Percentiles rank a stretch among this genome's conserved stretches.
phyloP scores from a whole-genome alignment of 2,329 filamentous ascomycete species.

The Clonostachys byssicola region DNA sequence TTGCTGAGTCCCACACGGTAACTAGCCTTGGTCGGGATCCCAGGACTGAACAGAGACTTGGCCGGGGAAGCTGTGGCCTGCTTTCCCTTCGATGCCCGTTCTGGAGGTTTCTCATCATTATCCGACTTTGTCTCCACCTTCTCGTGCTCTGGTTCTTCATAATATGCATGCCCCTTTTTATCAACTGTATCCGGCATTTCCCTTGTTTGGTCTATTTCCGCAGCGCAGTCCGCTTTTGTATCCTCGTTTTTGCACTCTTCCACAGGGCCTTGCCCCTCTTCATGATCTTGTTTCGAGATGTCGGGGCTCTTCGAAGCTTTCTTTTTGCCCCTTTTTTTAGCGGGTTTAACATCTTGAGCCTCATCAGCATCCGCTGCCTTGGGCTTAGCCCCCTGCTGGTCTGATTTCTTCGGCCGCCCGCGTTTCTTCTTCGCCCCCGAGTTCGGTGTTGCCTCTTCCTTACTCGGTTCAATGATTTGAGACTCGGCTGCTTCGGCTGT shows the following conservation, averaged over 20 bases:
- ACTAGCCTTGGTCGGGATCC: conserved; percentile 24
- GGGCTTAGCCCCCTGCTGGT: conserved; percentile 7
- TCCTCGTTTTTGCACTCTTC: too few species aligned
- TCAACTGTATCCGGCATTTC: conserved; percentile 2
- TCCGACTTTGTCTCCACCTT: conserved; percentile 5
- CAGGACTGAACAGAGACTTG: conserved; percentile 3
- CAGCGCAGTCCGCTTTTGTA: too few species aligned
- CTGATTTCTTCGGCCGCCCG: conserved; percentile 35
- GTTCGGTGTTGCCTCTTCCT: not conserved
- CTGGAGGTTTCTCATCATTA: too few species aligned
- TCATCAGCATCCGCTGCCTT: not conserved
- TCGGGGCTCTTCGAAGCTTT: too few species aligned
- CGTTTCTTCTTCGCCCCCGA: conserved; percentile 25
- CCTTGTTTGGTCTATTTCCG: conserved; percentile 1
- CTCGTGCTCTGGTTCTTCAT: conserved; percentile 4
- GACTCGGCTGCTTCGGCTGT: not conserved
- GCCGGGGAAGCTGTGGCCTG: not conserved
- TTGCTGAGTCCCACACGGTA: conserved; percentile 49
- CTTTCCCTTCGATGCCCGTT: too few species aligned
- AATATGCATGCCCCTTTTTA: not conserved
- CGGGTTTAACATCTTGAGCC: too few species aligned
- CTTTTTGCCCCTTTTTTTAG: too few species aligned
- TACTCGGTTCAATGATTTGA: conserved; percentile 3
- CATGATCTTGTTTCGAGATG: too few species aligned
- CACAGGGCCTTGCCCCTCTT: too few species aligned